Base-by-base conservation (phyloP, 2,329 filamentous ascomycete genomes). In the Cladosporium sp. region DNA sequence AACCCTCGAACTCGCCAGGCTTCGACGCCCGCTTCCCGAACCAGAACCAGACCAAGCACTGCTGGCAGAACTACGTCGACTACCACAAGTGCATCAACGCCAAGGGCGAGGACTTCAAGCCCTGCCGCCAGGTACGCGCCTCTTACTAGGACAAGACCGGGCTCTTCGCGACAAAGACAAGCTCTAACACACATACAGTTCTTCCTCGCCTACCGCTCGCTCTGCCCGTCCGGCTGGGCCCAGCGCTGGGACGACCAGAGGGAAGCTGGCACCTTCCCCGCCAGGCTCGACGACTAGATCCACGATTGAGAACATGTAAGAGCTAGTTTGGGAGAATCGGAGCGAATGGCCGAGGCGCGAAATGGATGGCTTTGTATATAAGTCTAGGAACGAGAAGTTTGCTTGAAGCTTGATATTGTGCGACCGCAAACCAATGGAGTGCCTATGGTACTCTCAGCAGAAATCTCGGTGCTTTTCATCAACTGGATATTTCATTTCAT, bases 21-120 rank as follows among this genome's bases (percentile, higher is more conserved):
- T 96, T 95, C 82, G 94, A 99, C 77, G 94, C 94, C 78, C 93
- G 94, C 77, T 99, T 97, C 83, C 94, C 94, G 74, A 96, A 99
- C 84, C 82, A 86, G 83, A 99, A 99, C 83, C 90, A 94, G 77
- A 87, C 92, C 80, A 97, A 97, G 89, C 92, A 99, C 86, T 99
- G 94, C 90, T 99, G 94, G 94, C 95, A 99, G 79, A 99, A 99
- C 86, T 99, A 99, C 81, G 94, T 99, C 82, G 94, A 99, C 80
- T 97, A 99, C 85, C 90, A 99, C 87, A 99, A 99, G 86, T 99
- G 94, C 83, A 91, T 97, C 78, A 82, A 88, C 75, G 93, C 92
- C 80, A 97, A 97, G 86, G 93, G 93, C 78, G 93, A 97, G 83
- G 92, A 97, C 75, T 97, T 97, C 78, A 88, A 90, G 70, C 93